Conservation (phyloP, 495 filamentous ascomycete species). For the Hypoxylon trugodes region DNA sequence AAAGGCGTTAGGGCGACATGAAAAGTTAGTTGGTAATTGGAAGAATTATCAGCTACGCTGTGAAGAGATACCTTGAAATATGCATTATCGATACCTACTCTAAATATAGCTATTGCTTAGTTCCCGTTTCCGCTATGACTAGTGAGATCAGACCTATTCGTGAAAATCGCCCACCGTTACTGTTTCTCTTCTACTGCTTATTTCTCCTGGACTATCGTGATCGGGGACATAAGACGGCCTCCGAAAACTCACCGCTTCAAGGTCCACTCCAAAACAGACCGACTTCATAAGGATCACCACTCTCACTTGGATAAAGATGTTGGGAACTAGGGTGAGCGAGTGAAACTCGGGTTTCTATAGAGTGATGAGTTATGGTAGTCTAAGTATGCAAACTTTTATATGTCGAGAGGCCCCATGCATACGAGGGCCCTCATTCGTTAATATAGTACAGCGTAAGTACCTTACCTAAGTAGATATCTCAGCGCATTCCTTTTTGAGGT, state of each 20-base stretch:
- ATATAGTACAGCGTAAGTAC: constrained; percentile 13
- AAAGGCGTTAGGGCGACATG: constrained; percentile 31
- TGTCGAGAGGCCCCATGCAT: constrained; percentile 11
- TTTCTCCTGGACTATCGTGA: background rate
- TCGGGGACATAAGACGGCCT: no score
- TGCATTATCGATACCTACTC: constrained; percentile 10
- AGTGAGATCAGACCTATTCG: background rate
- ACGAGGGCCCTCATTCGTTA: constrained; percentile 3
- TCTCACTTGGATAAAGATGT: no score
- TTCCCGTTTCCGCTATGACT: background rate
- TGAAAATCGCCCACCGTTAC: background rate
- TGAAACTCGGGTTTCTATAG: constrained; percentile 3
- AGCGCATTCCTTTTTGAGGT: background rate
- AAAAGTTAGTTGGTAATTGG: constrained; percentile 30
- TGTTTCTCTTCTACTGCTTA: background rate
- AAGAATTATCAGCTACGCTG: constrained; percentile 22
- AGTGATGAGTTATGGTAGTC: constrained; percentile 34
- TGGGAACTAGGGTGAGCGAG: background rate
- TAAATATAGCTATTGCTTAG: no score
- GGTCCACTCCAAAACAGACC: background rate
- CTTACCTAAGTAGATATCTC: background rate
- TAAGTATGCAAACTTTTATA: constrained; percentile 16
- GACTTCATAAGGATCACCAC: no score
- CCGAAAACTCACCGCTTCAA: background rate
- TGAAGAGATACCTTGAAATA: constrained; percentile 38